Conservation (phyloP, 2,329 filamentous ascomycete genomes). For the Colletotrichum cereale region DNA sequence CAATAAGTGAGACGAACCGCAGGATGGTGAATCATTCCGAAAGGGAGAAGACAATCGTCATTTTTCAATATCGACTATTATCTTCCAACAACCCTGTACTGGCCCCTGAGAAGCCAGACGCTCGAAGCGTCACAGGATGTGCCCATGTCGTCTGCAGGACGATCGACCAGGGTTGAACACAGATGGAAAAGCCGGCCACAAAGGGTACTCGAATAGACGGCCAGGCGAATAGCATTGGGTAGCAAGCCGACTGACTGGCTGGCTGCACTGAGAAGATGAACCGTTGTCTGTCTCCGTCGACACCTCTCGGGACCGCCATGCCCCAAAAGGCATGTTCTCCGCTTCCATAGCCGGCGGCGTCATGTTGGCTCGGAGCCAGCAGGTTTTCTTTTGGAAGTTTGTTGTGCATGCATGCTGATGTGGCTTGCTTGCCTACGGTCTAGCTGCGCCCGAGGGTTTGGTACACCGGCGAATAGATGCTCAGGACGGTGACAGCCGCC, state of each 20-base stretch:
- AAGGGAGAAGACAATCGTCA: neutral
- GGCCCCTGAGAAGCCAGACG: neutral
- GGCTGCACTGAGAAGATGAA: neutral
- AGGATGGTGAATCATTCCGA: neutral
- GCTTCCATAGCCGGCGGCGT: conserved; percentile 5
- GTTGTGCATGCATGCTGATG: neutral
- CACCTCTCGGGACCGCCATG: neutral
- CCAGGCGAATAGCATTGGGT: neutral
- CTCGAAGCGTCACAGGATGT: neutral
- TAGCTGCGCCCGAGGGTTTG: conserved; percentile 31
- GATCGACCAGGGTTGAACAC: neutral
- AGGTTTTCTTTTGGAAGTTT: conserved; percentile 7
- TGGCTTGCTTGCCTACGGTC: conserved; percentile 1
- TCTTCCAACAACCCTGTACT: neutral
- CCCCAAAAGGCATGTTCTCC: conserved; percentile 21
- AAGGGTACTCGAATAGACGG: neutral
- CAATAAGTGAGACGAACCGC: neutral
- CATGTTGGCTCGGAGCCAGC: conserved; percentile 1
- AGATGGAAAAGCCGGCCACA: neutral
- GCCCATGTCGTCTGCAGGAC: neutral
- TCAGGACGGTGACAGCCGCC: conserved; percentile 16
- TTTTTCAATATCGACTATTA: neutral
- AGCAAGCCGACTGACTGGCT: conserved; percentile 21
- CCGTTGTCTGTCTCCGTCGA: neutral
- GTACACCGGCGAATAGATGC: conserved; percentile 28